A percentile compares a stretch with the other conserved stretches of the same genome.
Conservation (phyloP, 768 basidiomycete species). For the Tricholomella constricta region DNA sequence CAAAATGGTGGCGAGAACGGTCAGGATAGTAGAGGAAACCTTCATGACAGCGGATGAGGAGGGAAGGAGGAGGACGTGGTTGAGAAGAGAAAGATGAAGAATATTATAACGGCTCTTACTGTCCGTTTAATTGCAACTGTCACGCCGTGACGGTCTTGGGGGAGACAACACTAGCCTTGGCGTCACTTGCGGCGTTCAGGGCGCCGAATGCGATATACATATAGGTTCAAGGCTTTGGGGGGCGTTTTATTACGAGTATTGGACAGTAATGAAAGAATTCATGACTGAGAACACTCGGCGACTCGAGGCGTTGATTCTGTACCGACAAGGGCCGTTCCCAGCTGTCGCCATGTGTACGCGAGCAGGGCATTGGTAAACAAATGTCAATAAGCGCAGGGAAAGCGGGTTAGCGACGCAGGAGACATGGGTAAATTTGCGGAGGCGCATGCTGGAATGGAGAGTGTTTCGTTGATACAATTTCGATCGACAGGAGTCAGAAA, state of each 20-base stretch:
- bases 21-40: constrained; percentile 38
- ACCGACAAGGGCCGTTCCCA: no score
- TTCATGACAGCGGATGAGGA: constrained; percentile 40
- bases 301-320: no score
- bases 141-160: constrained; percentile 10
- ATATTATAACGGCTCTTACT: constrained; percentile 1
- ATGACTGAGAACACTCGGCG: not conserved
- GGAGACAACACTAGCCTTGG: not conserved
- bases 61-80: constrained; percentile 13
- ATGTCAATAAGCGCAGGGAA: not conserved
- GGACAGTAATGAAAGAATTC: not conserved
- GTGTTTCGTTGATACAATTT: no score
- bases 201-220: not conserved
- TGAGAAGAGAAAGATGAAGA: constrained; percentile 13
- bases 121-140: constrained; percentile 15
- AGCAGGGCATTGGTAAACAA: not conserved
- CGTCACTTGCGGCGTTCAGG: not conserved
- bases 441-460: no score
- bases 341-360: no score
- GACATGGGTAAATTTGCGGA: no score
- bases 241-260: not conserved
- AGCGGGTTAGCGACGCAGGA: no score
- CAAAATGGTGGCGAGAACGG: constrained; percentile 37
- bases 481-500: constrained; percentile 8
- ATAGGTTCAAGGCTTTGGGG: not conserved